Evolutionary conservation across 306 rosid genomes (phyloP).

Genomic region (cucumber (Cucumis sativus)): Cucumber_9930_V3 NC_026655.2:2573001-2573500

Average conservation of each 20-base stretch:
- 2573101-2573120: conserved; percentile 51
- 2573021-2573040: no score
- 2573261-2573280: conserved; percentile 52
- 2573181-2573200: conserved; percentile 60
- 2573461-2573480: conserved; percentile 57
- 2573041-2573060: not conserved
- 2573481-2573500: conserved; percentile 40
- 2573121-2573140: conserved; percentile 40
- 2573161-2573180: conserved; percentile 26
- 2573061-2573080: not conserved
- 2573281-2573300: not conserved
- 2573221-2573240: conserved; percentile 36
- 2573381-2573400: conserved; percentile 19
- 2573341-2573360: not conserved
- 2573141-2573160: conserved; percentile 41
- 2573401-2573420: conserved; percentile 38
- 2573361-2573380: not conserved
- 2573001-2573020: no score
- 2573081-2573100: conserved; percentile 6
- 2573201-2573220: conserved; percentile 49
- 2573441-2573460: conserved; percentile 29
- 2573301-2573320: not conserved
- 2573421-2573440: conserved; percentile 23
- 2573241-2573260: conserved; percentile 37
- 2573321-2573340: not conserved